Percentiles rank a stretch among this genome's conserved stretches.
Conservation (phyloP, 169 alveolate genomes). For the Pseudocohnilembus persalinus region DNA sequence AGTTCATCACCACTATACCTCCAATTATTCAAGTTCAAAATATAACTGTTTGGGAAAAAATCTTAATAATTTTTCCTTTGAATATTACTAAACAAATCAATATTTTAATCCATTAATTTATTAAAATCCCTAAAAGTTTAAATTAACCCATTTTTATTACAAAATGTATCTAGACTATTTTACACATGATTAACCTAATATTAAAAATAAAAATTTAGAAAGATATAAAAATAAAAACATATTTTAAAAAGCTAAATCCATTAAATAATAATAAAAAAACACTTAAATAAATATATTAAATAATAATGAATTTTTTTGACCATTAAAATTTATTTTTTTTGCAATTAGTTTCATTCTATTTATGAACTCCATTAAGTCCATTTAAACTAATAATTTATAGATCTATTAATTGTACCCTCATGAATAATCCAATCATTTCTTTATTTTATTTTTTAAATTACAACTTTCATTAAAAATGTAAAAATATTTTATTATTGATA, state of each 20-base stretch:
- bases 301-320: too few relatives aligned
- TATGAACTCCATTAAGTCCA: conserved; percentile 63
- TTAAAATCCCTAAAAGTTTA: conserved; percentile 45
- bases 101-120: too few relatives aligned
- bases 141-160: conserved; percentile 52
- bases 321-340: too few relatives aligned
- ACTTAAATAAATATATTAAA: too few relatives aligned
- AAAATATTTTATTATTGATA: too few relatives aligned
- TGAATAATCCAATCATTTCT: background rate
- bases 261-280: too few relatives aligned
- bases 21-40: conserved; percentile 31
- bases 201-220: background rate
- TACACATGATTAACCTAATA: conserved; percentile 68
- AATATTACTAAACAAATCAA: too few relatives aligned
- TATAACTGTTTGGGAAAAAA: conserved; percentile 61
- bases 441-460: too few relatives aligned
- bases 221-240: too few relatives aligned
- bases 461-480: conserved; percentile 13
- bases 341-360: background rate
- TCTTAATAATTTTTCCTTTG: conserved; percentile 27
- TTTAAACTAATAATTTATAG: conserved; percentile 49
- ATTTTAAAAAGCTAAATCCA: too few relatives aligned
- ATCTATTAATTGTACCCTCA: background rate
- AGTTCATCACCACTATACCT: conserved; percentile 42
- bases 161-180: conserved; percentile 40